Evolutionary conservation across 306 rosid genomes (phyloP).

Genomic region (Carpinus fangiana): DNA sequence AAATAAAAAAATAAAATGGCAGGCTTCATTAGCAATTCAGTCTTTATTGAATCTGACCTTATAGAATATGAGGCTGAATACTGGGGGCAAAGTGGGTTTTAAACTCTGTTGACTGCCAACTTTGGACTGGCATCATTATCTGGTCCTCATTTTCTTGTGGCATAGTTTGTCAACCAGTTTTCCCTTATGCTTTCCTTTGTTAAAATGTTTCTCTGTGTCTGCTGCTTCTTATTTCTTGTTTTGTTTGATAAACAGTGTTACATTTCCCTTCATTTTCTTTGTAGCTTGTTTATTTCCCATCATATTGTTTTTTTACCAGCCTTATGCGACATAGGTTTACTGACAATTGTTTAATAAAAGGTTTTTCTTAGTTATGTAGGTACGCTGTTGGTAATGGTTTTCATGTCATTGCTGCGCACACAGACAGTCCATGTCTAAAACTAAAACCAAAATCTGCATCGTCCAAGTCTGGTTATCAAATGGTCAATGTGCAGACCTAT

Average conservation of each 20-base stretch:
- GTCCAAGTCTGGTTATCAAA: constrained; percentile 60
- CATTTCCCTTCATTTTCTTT: not conserved
- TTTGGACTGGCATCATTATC: not conserved
- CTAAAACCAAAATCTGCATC: constrained; percentile 85
- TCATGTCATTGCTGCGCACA: constrained; percentile 93
- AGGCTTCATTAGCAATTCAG: not conserved
- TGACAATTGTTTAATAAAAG: constrained; percentile 18
- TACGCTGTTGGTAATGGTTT: constrained; percentile 73
- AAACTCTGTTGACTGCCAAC: not conserved
- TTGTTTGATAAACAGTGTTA: not conserved
- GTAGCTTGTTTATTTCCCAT: not conserved
- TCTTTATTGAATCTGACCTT: not conserved
- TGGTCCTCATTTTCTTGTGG: not conserved
- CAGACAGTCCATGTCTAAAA: constrained; percentile 93
- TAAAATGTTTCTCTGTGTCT: not conserved
- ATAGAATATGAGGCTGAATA: not conserved
- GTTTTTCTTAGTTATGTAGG: constrained; percentile 46
- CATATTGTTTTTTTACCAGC: not conserved
- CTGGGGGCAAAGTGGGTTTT: not conserved
- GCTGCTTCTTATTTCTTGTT: not conserved
- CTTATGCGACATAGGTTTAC: not conserved
- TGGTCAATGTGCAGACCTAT: constrained; percentile 95
- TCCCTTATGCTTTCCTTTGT: not conserved
- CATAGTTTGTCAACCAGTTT: not conserved
- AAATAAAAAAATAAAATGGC: not conserved